phyloP scores from a whole-genome alignment of 1,139 yeast genomes.

The Yamadazyma membranifaciens region DNA sequence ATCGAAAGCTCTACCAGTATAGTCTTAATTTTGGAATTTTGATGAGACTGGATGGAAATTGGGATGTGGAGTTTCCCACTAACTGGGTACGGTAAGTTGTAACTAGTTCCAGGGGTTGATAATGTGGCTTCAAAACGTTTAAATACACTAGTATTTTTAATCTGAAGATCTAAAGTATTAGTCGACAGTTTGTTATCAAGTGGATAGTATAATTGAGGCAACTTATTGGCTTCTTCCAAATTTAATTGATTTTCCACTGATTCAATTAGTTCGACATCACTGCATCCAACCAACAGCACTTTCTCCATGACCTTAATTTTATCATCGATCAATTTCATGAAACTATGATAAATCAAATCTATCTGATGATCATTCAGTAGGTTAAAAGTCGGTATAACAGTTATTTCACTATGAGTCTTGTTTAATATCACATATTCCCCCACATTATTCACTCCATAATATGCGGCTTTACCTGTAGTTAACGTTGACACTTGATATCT shows the following conservation, averaged over 20 bases:
- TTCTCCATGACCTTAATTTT: slow-evolving; percentile 16
- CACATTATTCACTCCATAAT: slow-evolving; percentile 22
- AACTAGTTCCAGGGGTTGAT: slow-evolving; percentile 27
- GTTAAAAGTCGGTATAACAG: slow-evolving; percentile 25
- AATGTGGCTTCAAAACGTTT: slow-evolving; percentile 11
- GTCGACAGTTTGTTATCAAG: slow-evolving; percentile 6
- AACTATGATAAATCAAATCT: slow-evolving; percentile 24
- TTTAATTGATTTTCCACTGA: slow-evolving; percentile 6
- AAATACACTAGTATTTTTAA: not conserved
- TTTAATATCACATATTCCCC: slow-evolving; percentile 44
- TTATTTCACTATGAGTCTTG: slow-evolving; percentile 23
- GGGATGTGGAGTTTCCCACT: slow-evolving; percentile 22
- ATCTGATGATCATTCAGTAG: not conserved
- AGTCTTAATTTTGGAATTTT: slow-evolving; percentile 26
- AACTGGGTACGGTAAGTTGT: slow-evolving; percentile 33
- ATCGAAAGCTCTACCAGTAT: slow-evolving; percentile 32
- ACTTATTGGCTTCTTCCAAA: slow-evolving; percentile 6
- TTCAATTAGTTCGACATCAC: slow-evolving; percentile 5
- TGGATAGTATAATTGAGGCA: slow-evolving; percentile 13
- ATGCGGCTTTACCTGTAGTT: slow-evolving; percentile 39
- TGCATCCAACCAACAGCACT: not conserved
- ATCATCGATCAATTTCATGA: slow-evolving; percentile 28
- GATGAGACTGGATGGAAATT: slow-evolving; percentile 13
- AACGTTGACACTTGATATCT: slow-evolving; percentile 40
- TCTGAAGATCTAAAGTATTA: not conserved